Percentiles rank a stretch among this genome's conserved stretches.
These are phyloP conservation scores for Elsinoe batatas DNA, from an alignment of 2,329 filamentous ascomycete species.

Conservation along the genomic window DNA sequence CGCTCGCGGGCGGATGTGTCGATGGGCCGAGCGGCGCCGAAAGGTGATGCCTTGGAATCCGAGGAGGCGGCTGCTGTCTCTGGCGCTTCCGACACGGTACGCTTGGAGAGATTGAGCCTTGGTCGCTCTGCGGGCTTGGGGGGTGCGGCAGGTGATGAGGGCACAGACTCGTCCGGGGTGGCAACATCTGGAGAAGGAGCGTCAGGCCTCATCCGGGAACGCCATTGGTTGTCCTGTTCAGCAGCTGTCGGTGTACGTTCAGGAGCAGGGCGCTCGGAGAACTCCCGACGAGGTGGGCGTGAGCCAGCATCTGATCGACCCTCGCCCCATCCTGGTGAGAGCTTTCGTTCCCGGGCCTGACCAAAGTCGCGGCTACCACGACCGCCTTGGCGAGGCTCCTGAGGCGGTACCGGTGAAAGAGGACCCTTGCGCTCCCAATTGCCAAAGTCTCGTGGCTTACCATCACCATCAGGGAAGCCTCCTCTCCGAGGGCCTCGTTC, in stretches of 20 bases:
- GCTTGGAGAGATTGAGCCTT: slow-evolving; percentile 78
- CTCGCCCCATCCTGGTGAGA: slow-evolving; percentile 61
- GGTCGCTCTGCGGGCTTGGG: slow-evolving; percentile 58
- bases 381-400: slow-evolving; percentile 38
- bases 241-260: slow-evolving; percentile 75
- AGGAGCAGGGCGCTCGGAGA: slow-evolving; percentile 55
- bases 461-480: slow-evolving; percentile 57
- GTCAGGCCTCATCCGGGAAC: slow-evolving; percentile 83
- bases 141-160: slow-evolving; percentile 58
- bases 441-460: slow-evolving; percentile 67
- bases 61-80: slow-evolving; percentile 26
- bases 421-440: slow-evolving; percentile 96
- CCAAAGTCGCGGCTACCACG: slow-evolving; percentile 52
- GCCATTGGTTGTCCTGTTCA: slow-evolving; percentile 90
- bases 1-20: slow-evolving; percentile 84
- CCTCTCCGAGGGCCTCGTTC: slow-evolving; percentile 61
- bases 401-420: slow-evolving; percentile 56
- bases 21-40: slow-evolving; percentile 86
- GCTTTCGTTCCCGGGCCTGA: slow-evolving; percentile 38
- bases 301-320: slow-evolving; percentile 60
- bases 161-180: slow-evolving; percentile 64
- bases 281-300: slow-evolving; percentile 68
- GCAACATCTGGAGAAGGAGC: slow-evolving; percentile 48
- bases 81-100: slow-evolving; percentile 71
- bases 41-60: slow-evolving; percentile 81